Evolutionary conservation across 495 filamentous ascomycete genomes (phyloP), one percentile per base, ranked within the genome.

Genomic region (Penicillium turbatum): DNA sequence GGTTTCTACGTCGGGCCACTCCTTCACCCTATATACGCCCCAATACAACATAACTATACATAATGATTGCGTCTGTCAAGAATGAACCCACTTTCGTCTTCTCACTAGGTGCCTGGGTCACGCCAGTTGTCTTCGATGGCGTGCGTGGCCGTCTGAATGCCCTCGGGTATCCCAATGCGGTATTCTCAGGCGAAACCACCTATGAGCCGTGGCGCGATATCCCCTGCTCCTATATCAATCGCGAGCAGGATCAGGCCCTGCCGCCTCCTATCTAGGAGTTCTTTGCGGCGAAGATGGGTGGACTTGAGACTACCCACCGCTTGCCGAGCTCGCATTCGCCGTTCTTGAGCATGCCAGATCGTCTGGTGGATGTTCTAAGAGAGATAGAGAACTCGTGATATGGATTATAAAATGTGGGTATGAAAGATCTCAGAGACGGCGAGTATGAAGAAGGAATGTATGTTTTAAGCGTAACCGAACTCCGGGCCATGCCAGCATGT

Each of bases 101-200:
- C 51, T 61, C 75, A n/a, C 72, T 72, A 1, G 79, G 75, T n/a
- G 76, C 77, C 17, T 80, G 74, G 69, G 54, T 72, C 44, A 66
- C 49, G 1, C 71, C 75, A 4, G 26, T 19, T 9, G 51, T 61
- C 61, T 80, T 68, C 52, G 49, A 67, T 42, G 38, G 45, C 12
- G 59, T 78, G 26, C 67, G 61, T 13, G 41, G 64, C 4, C 53
- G 56, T 19, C 71, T 82, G 5, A 37, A 61, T 6, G 55, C 55
- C 9, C 48, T 50, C 30, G 71, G 72, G 1, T 76, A 72, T 56
- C 49, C 62, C n/a, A n/a, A n/a, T n/a, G n/a, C n/a, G n/a, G n/a
- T n/a, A n/a, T n/a, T 62, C 32, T 56, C 34, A 9, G 65, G 53
- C 21, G 59, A 60, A 15, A 45, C 34, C 24, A 66, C 52, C 1